Base-by-base conservation (phyloP, 768 basidiomycete species). In the Gymnopilus junonius region DNA sequence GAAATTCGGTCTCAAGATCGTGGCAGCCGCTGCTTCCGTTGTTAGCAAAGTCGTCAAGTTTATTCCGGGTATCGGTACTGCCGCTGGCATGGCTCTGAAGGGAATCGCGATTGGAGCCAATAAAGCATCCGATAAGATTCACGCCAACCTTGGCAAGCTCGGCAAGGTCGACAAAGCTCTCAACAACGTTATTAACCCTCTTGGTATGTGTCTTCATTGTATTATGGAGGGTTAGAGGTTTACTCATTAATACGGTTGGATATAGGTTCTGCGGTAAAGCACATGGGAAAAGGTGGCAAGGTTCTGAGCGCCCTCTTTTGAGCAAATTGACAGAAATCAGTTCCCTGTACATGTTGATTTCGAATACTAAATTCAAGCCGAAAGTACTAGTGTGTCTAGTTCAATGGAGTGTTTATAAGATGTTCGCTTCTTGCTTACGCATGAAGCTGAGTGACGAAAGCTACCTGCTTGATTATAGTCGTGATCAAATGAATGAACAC, bases 31-130 rank as follows among this genome's bases (percentile, higher is more conserved):
- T 25, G 56, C 46, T 12, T 43, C 42, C 25, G 45, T 57, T n/a
- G 50, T 34, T 10, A 21, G 46, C 8, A 63, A 53, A 25, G 39
- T 63, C 21, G 56, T 55, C 14, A 45, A 43, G 8, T 55, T 64
- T 21, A 59, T 64, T 17, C 63, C 63, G 6, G 63, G 50, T 6
- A 25, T 64, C 17, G 63, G 63, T n/a, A 64, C 58, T 27, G 32
- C 58, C 3, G 48, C 54, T 15, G 50, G 53, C 4, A 43, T 55
- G 25, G 42, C 42, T 27, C 15, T 50, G n/a, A 45, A 59, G 5
- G 58, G 53, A 23, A 31, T 46, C 1, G 58, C 53, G 12, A 53
- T 50, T 0, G 58, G 40, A 1, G 21, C 50, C 37, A 59, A 59
- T 15, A 35, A 46, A 3, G 40, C 31, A 6, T 64, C 58, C 20